Base-by-base conservation (phyloP, 1,284 basidiomycete genomes). In the Earliella scabrosa region DNA sequence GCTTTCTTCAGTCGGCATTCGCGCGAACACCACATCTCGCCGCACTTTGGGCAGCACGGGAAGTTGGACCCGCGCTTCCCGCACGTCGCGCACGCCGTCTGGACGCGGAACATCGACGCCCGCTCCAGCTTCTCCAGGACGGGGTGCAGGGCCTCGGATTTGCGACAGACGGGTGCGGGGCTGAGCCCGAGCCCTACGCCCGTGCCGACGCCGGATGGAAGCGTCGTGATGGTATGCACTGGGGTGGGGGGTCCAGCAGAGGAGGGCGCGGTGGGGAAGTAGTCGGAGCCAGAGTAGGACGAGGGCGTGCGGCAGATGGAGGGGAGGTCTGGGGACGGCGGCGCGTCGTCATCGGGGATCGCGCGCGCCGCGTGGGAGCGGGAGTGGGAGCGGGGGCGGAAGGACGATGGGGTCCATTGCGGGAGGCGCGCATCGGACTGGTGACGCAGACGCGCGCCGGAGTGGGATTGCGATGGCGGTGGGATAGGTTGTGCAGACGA, bases 21-120 rank as follows among this genome's bases (percentile, higher is more conserved):
- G 47, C 88, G 75, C 41, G 86, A 89, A 63, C 88, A 90, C 86
- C 87, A 90, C 73, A 78, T 81, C 54, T 82, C 79, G 14, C 77
- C 75, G 64, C 88, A 90, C 61, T 78, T 82, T 2, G 81, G 78
- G 68, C 88, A 90, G 32, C 79, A 79, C 9, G 88, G 87, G 68
- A 81, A 90, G 61, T 88, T 85, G 24, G 74, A 73, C 1, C 88
- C 88, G 3, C 63, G 57, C 66, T 78, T 82, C 29, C 73, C 73
- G 68, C 88, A 90, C 1, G 84, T 79, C 7, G 83, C 78, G 62
- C 88, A 90, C 31, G 72, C 64, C 4, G 67, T 67, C 49, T 58
- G 70, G 20, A 68, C 68, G 50, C 81, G 79, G 54, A 89, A 71
- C 65, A 74, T 82, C 6, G 87, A 88, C 44, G 74, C 71, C 34